A percentile compares a stretch with the other conserved stretches of the same genome.
These are phyloP conservation scores for Beauveria medogensis DNA, from an alignment of 2,329 filamentous ascomycete species.

Conservation along the genomic window DNA sequence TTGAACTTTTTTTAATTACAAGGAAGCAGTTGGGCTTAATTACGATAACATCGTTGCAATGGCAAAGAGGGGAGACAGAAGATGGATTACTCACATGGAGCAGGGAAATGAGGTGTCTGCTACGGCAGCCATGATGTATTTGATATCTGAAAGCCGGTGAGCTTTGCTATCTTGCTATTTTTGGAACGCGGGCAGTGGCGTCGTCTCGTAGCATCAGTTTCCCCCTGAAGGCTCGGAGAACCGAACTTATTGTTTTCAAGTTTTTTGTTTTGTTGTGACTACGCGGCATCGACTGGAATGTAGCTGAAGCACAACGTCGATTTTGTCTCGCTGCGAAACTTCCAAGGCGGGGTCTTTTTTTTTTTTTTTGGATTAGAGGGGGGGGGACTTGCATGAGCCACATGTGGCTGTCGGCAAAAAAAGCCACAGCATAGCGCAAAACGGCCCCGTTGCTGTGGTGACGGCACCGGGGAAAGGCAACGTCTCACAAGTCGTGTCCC, in stretches of 20 bases:
- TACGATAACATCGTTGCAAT: no score
- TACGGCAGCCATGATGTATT: slow-evolving; percentile 30
- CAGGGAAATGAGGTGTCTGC: slow-evolving; percentile 50
- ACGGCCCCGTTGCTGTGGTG: slow-evolving; percentile 16
- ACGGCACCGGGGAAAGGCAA: slow-evolving; percentile 3
- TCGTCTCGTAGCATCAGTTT: background rate
- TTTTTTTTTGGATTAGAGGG: background rate
- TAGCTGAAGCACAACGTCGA: background rate
- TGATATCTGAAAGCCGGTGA: slow-evolving; percentile 11
- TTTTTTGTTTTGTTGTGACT: background rate
- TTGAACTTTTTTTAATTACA: background rate
- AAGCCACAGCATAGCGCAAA: background rate
- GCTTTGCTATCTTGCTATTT: background rate
- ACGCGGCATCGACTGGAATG: slow-evolving; percentile 6
- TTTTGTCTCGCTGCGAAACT: background rate
- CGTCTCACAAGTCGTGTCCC: slow-evolving; percentile 4
- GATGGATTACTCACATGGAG: slow-evolving; percentile 43
- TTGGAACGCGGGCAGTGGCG: background rate
- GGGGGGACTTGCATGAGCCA: background rate
- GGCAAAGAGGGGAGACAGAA: background rate
- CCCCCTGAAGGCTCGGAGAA: no score
- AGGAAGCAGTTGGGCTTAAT: background rate
- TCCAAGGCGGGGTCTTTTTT: background rate
- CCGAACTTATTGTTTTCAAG: background rate
- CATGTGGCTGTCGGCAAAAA: background rate